phyloP scores from a whole-genome alignment of 129 eudicot genomes.

The Gnaphalium uliginosum region DNA sequence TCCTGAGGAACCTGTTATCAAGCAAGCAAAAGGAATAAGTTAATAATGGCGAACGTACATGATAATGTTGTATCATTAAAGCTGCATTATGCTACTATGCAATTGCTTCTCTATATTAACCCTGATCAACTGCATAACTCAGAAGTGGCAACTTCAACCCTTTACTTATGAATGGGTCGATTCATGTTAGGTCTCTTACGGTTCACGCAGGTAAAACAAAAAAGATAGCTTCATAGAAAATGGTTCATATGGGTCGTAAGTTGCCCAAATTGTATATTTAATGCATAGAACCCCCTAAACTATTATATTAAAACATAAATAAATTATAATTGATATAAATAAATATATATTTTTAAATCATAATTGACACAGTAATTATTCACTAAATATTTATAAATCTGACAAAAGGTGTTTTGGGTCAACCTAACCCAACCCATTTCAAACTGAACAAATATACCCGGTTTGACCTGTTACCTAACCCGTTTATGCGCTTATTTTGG shows the following conservation, averaged over 20 bases:
- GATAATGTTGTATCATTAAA: constrained; percentile 16
- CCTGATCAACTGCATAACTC: not conserved
- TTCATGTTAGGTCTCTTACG: not conserved
- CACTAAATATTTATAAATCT: no score
- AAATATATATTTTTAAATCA: no score
- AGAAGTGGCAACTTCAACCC: not conserved
- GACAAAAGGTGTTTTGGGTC: no score
- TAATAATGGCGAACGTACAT: not conserved
- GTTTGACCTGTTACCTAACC: no score
- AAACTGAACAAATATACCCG: no score
- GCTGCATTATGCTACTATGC: constrained; percentile 8
- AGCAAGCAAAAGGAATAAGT: not conserved
- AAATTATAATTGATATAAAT: no score
- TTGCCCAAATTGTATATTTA: not conserved
- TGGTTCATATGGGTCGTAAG: not conserved
- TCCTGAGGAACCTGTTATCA: constrained; percentile 82
- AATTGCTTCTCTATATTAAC: not conserved
- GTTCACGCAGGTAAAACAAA: not conserved
- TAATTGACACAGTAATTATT: no score
- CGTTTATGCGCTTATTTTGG: no score
- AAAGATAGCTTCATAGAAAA: not conserved
- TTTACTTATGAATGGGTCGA: not conserved
- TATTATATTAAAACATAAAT: no score
- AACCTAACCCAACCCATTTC: no score
- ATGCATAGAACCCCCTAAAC: not conserved